Conservation (phyloP, 1,284 basidiomycete species). For the Phellopilus nigrolimitatus region DNA sequence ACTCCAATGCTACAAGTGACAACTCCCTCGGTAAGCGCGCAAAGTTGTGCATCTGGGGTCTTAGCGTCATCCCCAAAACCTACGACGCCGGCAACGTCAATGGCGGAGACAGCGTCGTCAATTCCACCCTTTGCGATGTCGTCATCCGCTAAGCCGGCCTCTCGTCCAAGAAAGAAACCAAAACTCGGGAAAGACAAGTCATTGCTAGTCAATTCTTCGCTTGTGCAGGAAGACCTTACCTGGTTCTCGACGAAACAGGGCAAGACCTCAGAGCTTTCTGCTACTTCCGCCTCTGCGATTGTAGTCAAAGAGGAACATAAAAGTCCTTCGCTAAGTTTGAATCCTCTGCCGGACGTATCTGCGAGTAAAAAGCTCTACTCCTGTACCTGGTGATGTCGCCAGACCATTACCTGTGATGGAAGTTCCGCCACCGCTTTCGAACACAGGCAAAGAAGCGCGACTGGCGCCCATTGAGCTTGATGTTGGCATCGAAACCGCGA, state of each 20-base stretch:
- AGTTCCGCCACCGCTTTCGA: too few relatives aligned
- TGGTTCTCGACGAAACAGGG: slow-evolving; percentile 4
- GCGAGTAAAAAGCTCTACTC: neutral
- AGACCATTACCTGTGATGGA: too few relatives aligned
- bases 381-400: neutral
- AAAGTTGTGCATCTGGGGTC: too few relatives aligned
- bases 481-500: too few relatives aligned
- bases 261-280: neutral
- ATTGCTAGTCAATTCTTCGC: neutral
- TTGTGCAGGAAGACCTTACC: slow-evolving; percentile 8
- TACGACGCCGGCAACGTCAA: too few relatives aligned
- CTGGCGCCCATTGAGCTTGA: too few relatives aligned
- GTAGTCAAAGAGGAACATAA: neutral
- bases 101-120: too few relatives aligned
- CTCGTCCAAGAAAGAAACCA: slow-evolving; percentile 1
- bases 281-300: neutral
- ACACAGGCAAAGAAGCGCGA: too few relatives aligned
- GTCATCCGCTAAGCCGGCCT: neutral
- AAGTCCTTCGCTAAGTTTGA: neutral
- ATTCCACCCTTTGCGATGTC: too few relatives aligned
- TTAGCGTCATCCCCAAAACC: too few relatives aligned
- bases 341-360: neutral
- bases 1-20: too few relatives aligned
- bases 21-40: too few relatives aligned
- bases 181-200: slow-evolving; percentile 13